phyloP scores from a whole-genome alignment of 2,329 filamentous ascomycete genomes.

The Colletotrichum scovillei region DNA sequence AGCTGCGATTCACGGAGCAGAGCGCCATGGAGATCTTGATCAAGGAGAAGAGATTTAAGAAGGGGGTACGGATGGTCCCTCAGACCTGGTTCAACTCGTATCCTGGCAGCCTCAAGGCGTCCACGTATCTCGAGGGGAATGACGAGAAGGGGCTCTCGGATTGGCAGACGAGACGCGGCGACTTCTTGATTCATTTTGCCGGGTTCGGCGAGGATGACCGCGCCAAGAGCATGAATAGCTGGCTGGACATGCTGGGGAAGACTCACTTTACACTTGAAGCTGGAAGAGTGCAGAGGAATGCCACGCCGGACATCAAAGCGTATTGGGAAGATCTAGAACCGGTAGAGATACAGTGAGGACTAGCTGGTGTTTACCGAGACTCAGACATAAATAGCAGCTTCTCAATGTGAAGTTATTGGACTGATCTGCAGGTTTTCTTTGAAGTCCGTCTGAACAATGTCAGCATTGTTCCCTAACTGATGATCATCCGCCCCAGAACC shows the following conservation, averaged over 20 bases:
- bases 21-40: slow-evolving; percentile 38
- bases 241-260: background rate
- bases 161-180: slow-evolving; percentile 22
- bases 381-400: too few species aligned
- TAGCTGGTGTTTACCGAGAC: too few species aligned
- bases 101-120: slow-evolving; percentile 1
- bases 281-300: background rate
- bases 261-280: background rate
- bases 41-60: slow-evolving; percentile 21
- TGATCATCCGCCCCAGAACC: too few species aligned
- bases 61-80: slow-evolving; percentile 27
- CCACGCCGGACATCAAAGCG: background rate
- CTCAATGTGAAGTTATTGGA: too few species aligned
- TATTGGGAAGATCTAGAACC: background rate
- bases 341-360: background rate
- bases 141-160: slow-evolving; percentile 9
- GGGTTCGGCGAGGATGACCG: background rate
- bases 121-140: background rate
- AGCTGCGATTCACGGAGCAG: slow-evolving; percentile 36
- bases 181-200: slow-evolving; percentile 38
- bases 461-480: too few species aligned
- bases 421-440: too few species aligned
- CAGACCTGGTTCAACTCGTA: slow-evolving; percentile 39
- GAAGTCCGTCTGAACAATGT: too few species aligned
- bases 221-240: background rate